phyloP scores from a whole-genome alignment of 192 early-diverging fungal genomes.

The Backusella westeae region DNA sequence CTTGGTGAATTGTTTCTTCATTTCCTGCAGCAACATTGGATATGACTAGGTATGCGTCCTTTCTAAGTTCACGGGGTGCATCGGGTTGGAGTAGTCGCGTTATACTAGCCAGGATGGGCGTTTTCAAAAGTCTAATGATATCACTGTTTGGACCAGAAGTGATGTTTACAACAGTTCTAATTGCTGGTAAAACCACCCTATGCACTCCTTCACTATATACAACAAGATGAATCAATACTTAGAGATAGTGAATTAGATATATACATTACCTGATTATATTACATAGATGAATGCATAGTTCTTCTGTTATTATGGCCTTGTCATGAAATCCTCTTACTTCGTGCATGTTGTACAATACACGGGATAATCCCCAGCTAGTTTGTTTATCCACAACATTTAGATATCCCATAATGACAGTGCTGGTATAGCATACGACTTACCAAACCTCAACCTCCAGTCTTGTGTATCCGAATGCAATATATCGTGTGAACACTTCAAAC shows the following conservation, averaged over 20 bases:
- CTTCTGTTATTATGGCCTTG: not conserved
- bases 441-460: not conserved
- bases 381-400: not conserved
- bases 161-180: constrained; percentile 35
- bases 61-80: constrained; percentile 5
- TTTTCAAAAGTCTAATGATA: constrained; percentile 9
- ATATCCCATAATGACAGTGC: not conserved
- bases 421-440: not conserved
- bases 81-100: not conserved
- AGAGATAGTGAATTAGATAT: not conserved
- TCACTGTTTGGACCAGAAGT: constrained; percentile 34
- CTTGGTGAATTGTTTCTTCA: constrained; percentile 13
- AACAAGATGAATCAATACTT: not conserved
- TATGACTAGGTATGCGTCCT: constrained; percentile 32
- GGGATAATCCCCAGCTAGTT: constrained; percentile 33
- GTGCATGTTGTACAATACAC: constrained; percentile 39
- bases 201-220: not conserved
- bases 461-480: not conserved
- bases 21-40: constrained; percentile 30
- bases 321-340: constrained; percentile 25
- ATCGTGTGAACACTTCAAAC: not conserved
- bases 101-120: constrained; percentile 2
- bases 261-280: constrained; percentile 16
- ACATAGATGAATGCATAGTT: constrained; percentile 20
- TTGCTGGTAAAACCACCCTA: constrained; percentile 7